Percentiles rank a stretch among this genome's conserved stretches.
Conservation (phyloP, 2,329 filamentous ascomycete genomes). For the Helicocarpus griseus region DNA sequence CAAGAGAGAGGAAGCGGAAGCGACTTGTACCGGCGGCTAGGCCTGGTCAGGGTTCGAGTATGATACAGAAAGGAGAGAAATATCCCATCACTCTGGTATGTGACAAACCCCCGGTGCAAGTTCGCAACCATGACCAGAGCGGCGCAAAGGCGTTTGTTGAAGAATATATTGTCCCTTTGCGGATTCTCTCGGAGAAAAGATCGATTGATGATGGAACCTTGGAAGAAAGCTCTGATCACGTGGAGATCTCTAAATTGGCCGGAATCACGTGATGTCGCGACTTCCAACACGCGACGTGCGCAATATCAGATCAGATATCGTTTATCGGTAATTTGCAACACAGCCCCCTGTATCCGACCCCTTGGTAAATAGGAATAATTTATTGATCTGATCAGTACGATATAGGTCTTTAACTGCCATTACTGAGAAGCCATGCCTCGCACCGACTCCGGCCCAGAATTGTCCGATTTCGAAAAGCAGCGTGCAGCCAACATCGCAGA, state of each 20-base stretch:
- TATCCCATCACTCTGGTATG: slow-evolving; percentile 21
- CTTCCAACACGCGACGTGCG: background rate
- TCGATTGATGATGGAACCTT: background rate
- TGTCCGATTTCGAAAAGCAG: slow-evolving; percentile 81
- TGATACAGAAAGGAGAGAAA: slow-evolving; percentile 62
- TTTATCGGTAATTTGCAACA: no score
- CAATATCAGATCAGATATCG: no score
- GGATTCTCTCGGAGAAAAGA: background rate
- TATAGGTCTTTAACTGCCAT: no score
- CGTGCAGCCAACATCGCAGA: slow-evolving; percentile 78
- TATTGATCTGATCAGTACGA: no score
- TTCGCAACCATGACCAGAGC: slow-evolving; percentile 19
- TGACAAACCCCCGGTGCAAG: slow-evolving; percentile 24
- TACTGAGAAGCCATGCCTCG: background rate
- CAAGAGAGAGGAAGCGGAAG: background rate
- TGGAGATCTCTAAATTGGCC: background rate
- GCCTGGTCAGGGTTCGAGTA: slow-evolving; percentile 48
- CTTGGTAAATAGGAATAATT: no score
- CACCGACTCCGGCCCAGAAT: slow-evolving; percentile 24
- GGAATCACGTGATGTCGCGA: slow-evolving; percentile 10
- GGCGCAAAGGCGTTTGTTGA: slow-evolving; percentile 3
- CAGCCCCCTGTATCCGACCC: no score
- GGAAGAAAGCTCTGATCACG: no score
- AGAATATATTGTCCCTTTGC: background rate
- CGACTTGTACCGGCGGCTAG: slow-evolving; percentile 1